Base-by-base conservation (phyloP, 2,329 filamentous ascomycete species). In the Trichoderma sp. region DNA sequence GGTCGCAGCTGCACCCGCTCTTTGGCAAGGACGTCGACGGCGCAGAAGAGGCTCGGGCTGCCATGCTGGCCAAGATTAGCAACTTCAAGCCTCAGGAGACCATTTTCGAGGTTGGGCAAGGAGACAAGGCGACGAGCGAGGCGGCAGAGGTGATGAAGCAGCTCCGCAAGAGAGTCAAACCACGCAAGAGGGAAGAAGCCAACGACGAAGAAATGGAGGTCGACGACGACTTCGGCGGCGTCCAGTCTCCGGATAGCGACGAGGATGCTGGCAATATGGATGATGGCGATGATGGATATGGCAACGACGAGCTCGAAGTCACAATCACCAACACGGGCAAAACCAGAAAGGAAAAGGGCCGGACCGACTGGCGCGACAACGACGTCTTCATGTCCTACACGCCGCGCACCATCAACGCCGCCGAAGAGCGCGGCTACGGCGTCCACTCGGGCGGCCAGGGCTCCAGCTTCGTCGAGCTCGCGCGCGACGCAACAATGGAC, bases 321-420 rank as follows among this genome's bases (percentile, higher is more conserved):
- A 92, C 89, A 3, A 86, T 94, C 72, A 88, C 89, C 15, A 88
- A 89, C 74, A 81, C 86, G 53, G 78, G 80, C 56, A 80, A 84
- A 72, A 76, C 81, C 74, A 81, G 54, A 22, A 73, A 72, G 22
- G 68, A 81, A 76, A 87, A 83, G 78, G 86, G 82, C 74, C 87
- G 76, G 75, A 87, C 82, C 13, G 86, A 89, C 54, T 97, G 89
- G 85, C 89, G 92, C 76, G 94, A 97, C 77, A 86, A 89, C 0
- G 94, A 97, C 53, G 88, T 95, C 73, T 99, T 96, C 88, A 98
- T 99, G 93, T 92, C 92, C 10, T 99, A 99, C 84, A 92, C 89
- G 1, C 95, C 95, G 0, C 90, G 91, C 70, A 89, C 89, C 50
- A 86, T 87, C 73, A 95, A 94, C 78, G 84, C 91, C 5, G 92